phyloP scores from a whole-genome alignment of 2,329 filamentous ascomycete genomes.

The Aspergillus sojae region DNA sequence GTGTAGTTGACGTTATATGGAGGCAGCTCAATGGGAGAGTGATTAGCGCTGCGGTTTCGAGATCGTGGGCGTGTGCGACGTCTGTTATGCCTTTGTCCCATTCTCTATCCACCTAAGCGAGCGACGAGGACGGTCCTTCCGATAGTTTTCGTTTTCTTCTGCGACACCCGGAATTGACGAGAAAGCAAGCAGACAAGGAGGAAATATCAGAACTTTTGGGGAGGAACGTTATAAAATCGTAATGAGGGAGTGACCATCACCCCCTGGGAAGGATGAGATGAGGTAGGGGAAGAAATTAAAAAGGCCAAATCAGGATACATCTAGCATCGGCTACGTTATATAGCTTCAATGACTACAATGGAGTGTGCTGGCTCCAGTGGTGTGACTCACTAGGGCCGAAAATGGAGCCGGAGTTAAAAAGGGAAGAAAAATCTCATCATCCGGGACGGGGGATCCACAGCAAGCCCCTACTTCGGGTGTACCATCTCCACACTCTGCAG shows the following conservation, averaged over 20 bases:
- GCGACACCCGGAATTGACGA: background rate
- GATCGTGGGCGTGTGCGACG: conserved; percentile 47
- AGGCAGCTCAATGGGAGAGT: conserved; percentile 22
- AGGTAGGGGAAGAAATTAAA: conserved; percentile 23
- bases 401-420: conserved; percentile 18
- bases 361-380: conserved; percentile 23
- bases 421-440: conserved; percentile 14
- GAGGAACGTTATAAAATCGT: conserved; percentile 19
- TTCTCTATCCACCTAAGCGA: conserved; percentile 26
- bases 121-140: conserved; percentile 7
- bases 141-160: conserved; percentile 9
- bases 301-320: conserved; percentile 11
- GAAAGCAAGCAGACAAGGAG: conserved; percentile 6
- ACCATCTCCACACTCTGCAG: conserved; percentile 14
- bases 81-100: conserved; percentile 53
- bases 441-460: conserved; percentile 13
- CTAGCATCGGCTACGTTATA: conserved; percentile 4
- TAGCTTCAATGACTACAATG: conserved; percentile 10
- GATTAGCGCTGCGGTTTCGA: conserved; percentile 35
- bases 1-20: conserved; percentile 19
- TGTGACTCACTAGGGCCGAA: conserved; percentile 29
- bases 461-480: conserved; percentile 9
- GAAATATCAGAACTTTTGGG: conserved; percentile 11
- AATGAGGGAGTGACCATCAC: conserved; percentile 41
- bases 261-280: conserved; percentile 41